These are phyloP conservation scores for Hanseniaspora sp. DNA, from an alignment of 1,139 yeast species.

Conservation along the genomic window DNA sequence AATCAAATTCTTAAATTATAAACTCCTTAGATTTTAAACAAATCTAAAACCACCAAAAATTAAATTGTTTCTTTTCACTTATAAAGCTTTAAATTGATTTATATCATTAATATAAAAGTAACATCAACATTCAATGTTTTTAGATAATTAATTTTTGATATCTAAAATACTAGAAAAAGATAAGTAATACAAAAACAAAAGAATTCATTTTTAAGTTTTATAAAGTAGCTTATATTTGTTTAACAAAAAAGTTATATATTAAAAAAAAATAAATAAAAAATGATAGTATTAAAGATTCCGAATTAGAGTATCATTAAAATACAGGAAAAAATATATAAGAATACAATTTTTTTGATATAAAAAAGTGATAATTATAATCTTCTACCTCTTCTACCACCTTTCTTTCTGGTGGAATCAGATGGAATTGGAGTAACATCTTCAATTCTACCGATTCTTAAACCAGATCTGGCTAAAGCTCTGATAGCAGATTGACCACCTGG, in stretches of 20 bases:
- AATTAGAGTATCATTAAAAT: not conserved
- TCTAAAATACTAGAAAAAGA: too few relatives aligned
- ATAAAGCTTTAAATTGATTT: too few relatives aligned
- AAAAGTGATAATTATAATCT: slow-evolving; percentile 57
- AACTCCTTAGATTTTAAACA: not conserved
- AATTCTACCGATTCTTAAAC: slow-evolving; percentile 98
- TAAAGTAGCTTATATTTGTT: too few relatives aligned
- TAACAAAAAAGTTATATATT: too few relatives aligned
- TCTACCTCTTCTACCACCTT: slow-evolving; percentile 99
- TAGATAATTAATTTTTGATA: too few relatives aligned
- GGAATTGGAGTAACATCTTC: slow-evolving; percentile 99
- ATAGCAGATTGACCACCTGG: slow-evolving; percentile 99
- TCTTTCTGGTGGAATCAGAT: slow-evolving; percentile 99
- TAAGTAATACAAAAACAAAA: too few relatives aligned
- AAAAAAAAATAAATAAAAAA: not conserved
- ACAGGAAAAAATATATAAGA: not conserved
- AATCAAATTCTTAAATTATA: not conserved
- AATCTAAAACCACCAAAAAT: too few relatives aligned
- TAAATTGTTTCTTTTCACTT: too few relatives aligned
- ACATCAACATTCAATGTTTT: too few relatives aligned
- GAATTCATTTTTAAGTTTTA: too few relatives aligned
- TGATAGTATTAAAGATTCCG: not conserved
- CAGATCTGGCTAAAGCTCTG: slow-evolving; percentile 99
- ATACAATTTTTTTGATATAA: not conserved
- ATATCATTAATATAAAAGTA: too few relatives aligned